phyloP scores from a whole-genome alignment of 441 rosid species.

The Hypseocharis bilobata region DNA sequence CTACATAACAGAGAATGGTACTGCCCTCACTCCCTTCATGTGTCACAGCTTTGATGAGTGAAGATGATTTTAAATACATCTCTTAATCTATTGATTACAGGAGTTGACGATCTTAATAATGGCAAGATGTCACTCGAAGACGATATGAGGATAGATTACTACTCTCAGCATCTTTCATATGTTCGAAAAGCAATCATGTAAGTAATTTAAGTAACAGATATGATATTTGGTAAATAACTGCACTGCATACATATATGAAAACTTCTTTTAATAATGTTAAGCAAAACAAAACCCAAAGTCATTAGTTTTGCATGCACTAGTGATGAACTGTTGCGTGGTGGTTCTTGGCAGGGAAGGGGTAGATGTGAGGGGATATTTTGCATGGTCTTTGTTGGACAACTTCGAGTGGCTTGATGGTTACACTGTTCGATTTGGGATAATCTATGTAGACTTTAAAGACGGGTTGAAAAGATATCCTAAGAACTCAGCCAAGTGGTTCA shows the following conservation, averaged over 20 bases:
- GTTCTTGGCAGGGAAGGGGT: conserved; percentile 14
- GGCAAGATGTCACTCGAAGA: conserved; percentile 18
- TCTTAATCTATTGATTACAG: conserved; percentile 9
- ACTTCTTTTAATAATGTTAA: neutral
- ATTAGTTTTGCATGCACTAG: neutral
- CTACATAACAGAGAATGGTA: conserved; percentile 55
- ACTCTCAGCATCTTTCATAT: conserved; percentile 10
- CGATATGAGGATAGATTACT: conserved; percentile 16
- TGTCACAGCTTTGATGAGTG: too few species aligned
- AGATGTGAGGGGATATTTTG: conserved; percentile 18
- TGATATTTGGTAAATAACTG: neutral
- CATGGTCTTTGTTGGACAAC: conserved; percentile 23
- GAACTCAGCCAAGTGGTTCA: conserved; percentile 15
- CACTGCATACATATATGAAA: neutral
- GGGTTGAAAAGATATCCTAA: conserved; percentile 13
- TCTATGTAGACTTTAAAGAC: conserved; percentile 16
- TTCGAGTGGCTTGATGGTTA: conserved; percentile 22
- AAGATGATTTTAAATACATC: too few species aligned
- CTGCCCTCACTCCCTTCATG: too few species aligned
- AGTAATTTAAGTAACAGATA: neutral
- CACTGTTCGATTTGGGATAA: conserved; percentile 16
- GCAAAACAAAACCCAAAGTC: neutral
- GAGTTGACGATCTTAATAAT: conserved; percentile 30
- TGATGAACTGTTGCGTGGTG: neutral
- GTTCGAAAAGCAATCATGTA: conserved; percentile 17